These are phyloP conservation scores for Globisporangium spinosum DNA, from an alignment of 352 stramenopile species.

Conservation along the genomic window DNA sequence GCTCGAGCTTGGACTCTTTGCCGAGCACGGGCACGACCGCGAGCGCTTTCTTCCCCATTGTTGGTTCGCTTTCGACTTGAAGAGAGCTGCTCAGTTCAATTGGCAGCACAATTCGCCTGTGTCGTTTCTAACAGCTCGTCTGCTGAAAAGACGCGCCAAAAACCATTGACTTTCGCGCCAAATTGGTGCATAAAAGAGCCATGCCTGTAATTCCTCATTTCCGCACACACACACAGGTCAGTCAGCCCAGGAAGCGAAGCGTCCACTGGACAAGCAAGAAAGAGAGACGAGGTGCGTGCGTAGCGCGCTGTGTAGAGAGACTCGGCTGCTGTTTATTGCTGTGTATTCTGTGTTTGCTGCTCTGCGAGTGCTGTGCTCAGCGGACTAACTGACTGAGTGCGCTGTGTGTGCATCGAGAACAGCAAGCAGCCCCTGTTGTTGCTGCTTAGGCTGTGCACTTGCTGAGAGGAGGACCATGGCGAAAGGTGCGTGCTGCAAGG, in stretches of 20 bases:
- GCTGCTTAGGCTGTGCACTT: not conserved
- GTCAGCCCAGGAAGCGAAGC: not conserved
- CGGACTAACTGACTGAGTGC: not conserved
- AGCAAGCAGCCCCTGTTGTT: not conserved
- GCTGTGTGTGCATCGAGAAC: not conserved
- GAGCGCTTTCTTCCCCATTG: constrained; percentile 47
- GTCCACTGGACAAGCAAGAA: not conserved
- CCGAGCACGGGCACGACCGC: constrained; percentile 45
- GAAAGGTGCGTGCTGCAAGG: constrained; percentile 3
- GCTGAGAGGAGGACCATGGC: constrained; percentile 2
- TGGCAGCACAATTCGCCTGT: not conserved
- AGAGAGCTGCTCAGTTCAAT: not conserved
- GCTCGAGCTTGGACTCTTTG: constrained; percentile 35
- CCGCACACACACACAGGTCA: not conserved
- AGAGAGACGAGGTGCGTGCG: not conserved
- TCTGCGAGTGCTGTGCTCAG: not conserved
- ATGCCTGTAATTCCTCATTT: constrained; percentile 8
- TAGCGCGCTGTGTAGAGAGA: not conserved
- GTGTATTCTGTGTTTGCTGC: not conserved
- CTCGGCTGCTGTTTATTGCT: not conserved
- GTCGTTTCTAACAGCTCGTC: not conserved
- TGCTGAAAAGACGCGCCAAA: constrained; percentile 11
- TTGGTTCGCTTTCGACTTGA: not conserved
- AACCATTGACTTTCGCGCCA: constrained; percentile 16
- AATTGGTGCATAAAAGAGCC: not conserved